These are phyloP conservation scores for Saturnispora ahearnii DNA, from an alignment of 805 yeast genomes.

Conservation along the genomic window DNA sequence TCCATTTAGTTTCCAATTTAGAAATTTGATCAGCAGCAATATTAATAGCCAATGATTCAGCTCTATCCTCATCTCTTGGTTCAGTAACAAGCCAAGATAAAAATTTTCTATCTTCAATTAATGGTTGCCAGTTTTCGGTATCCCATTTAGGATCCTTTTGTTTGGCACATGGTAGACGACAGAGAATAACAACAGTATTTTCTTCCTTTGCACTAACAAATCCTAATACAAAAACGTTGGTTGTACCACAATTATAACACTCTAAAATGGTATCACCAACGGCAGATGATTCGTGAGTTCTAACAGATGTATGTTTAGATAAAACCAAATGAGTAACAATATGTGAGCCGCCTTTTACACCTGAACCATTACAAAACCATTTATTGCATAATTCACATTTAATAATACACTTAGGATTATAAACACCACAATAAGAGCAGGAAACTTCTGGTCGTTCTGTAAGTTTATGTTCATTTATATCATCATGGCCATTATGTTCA, in stretches of 20 bases:
- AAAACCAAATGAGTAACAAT: constrained; percentile 78
- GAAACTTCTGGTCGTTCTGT: constrained; percentile 15
- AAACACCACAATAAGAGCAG: constrained; percentile 68
- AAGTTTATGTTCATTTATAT: background rate
- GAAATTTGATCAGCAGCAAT: constrained; percentile 57
- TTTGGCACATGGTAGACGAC: constrained; percentile 85
- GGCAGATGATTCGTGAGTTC: constrained; percentile 71
- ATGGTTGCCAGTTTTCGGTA: constrained; percentile 75
- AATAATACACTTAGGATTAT: constrained; percentile 54
- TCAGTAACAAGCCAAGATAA: constrained; percentile 72
- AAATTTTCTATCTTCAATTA: constrained; percentile 71
- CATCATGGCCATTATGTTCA: background rate
- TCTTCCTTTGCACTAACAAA: constrained; percentile 82
- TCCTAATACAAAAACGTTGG: constrained; percentile 73
- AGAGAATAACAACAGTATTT: constrained; percentile 75
- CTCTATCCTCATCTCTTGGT: constrained; percentile 56
- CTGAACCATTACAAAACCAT: constrained; percentile 84
- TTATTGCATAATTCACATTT: constrained; percentile 68
- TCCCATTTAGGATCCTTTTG: constrained; percentile 76
- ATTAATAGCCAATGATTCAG: constrained; percentile 38
- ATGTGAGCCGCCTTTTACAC: constrained; percentile 50
- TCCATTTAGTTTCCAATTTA: constrained; percentile 75
- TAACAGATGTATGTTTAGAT: constrained; percentile 65
- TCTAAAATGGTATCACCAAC: constrained; percentile 82
- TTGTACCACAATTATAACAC: constrained; percentile 84